A percentile compares a stretch with the other conserved stretches of the same genome.
phyloP scores from a whole-genome alignment of 129 eudicot genomes.

The Oenanthe sinensis region DNA sequence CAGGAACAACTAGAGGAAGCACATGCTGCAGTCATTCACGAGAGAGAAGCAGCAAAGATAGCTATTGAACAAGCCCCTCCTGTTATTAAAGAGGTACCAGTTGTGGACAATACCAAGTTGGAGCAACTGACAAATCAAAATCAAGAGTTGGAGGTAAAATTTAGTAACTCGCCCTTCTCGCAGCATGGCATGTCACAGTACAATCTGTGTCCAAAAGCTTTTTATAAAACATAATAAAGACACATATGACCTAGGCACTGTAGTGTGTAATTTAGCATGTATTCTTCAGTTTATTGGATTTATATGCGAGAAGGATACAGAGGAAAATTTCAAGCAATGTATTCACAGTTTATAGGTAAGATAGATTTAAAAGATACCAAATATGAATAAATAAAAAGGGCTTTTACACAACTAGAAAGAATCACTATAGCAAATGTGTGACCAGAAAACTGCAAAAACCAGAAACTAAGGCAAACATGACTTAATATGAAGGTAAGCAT shows the following conservation, averaged over 20 bases:
- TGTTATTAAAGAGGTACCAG: slow-evolving; percentile 78
- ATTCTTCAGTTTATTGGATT: no score
- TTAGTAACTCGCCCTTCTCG: slow-evolving; percentile 8
- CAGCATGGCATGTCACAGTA: not conserved
- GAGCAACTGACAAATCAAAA: slow-evolving; percentile 60
- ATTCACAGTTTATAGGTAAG: no score
- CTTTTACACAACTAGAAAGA: no score
- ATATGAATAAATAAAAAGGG: no score
- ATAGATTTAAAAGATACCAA: no score
- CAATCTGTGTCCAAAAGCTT: not conserved
- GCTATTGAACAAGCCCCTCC: slow-evolving; percentile 98
- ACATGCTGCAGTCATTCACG: slow-evolving; percentile 53
- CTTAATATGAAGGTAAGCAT: not conserved
- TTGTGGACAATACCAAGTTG: slow-evolving; percentile 60
- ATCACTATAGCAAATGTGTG: no score
- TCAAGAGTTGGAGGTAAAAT: slow-evolving; percentile 62
- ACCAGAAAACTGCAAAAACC: no score
- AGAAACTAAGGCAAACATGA: no score
- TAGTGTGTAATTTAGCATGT: not conserved
- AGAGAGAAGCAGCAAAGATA: slow-evolving; percentile 86
- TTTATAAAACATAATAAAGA: not conserved
- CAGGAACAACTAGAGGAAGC: slow-evolving; percentile 83
- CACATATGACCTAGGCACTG: not conserved
- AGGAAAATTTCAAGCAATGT: no score
- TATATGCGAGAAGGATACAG: no score